Base-by-base conservation (phyloP, 2,329 filamentous ascomycete genomes). In the Aspergillus brunneoviolaceus region DNA sequence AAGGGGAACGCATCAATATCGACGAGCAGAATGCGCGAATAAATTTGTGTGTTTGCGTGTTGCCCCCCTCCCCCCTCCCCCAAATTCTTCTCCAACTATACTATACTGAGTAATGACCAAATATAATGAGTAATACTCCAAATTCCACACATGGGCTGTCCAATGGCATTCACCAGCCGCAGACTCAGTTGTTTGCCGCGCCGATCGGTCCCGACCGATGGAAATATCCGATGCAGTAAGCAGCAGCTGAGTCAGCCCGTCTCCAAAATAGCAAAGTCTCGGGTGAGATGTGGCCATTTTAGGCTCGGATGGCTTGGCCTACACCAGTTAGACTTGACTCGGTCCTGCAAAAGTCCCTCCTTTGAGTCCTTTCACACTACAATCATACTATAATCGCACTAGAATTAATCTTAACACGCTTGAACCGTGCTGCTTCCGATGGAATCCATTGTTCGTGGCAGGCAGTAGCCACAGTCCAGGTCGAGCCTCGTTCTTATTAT, bases 191-290 rank as follows among this genome's bases (percentile, higher is more conserved):
- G 59, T 56, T 60, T 51, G 57, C 55, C 59, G 39, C 54, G 58
- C 64, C 63, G 63, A 66, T 65, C 65, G 63, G 65, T 57, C 29
- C 65, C 65, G 63, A 63, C 65, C 63, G 65, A 67, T 63, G 60
- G 61, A 58, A 62, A 47, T 49, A 55, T 62, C 63, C 60, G 61
- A 65, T 57, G 62, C 58, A 58, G 57, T 53, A 16, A 16, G 16
- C 39, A n/a, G 5, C 5, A 42, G 16, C 16, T 45, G 14, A 21
- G 29, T 39, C n/a, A 35, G 14, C 11, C 11, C 11, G 42, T 47
- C 27, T 31, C 39, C 21, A 29, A 47, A 48, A 45, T 29, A 55
- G 52, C 27, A 55, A 55, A 27, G 33, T 31, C 52, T 47, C 25
- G 23, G 33, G 11, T 21, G 14, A n/a, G 45, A 19, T 47, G 23